Percentiles rank a stretch among this genome's conserved stretches.
These are phyloP conservation scores for Cotoneaster glaucophyllus DNA, from an alignment of 306 rosid species.

Conservation along the genomic window DNA sequence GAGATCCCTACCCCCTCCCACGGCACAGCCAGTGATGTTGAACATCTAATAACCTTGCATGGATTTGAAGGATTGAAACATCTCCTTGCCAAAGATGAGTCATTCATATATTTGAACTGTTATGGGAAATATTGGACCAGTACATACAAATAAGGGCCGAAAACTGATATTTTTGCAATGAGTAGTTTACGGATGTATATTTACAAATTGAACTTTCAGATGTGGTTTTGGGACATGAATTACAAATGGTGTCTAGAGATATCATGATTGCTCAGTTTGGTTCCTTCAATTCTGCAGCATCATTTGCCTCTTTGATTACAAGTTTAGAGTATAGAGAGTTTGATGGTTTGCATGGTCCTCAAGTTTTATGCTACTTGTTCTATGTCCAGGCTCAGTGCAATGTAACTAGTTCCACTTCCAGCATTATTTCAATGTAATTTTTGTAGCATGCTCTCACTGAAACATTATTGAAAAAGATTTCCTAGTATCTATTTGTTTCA, in stretches of 20 bases:
- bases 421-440: neutral
- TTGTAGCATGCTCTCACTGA: neutral
- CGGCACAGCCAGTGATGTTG: neutral
- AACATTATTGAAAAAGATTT: slow-evolving; percentile 6
- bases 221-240: neutral
- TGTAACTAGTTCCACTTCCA: neutral
- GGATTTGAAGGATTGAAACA: neutral
- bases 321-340: neutral
- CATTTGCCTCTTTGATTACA: neutral
- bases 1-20: neutral
- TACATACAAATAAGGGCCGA: neutral
- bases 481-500: slow-evolving; percentile 3
- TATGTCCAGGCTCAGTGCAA: neutral
- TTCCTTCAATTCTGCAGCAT: neutral
- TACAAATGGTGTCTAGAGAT: neutral
- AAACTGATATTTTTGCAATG: neutral
- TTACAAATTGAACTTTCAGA: neutral
- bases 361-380: neutral
- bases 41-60: neutral
- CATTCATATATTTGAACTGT: neutral
- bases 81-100: neutral
- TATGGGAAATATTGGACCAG: neutral
- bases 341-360: neutral
- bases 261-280: neutral
- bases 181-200: neutral